These are phyloP conservation scores for Lipomyces yamadae DNA, from an alignment of 805 yeast genomes.

Conservation along the genomic window DNA sequence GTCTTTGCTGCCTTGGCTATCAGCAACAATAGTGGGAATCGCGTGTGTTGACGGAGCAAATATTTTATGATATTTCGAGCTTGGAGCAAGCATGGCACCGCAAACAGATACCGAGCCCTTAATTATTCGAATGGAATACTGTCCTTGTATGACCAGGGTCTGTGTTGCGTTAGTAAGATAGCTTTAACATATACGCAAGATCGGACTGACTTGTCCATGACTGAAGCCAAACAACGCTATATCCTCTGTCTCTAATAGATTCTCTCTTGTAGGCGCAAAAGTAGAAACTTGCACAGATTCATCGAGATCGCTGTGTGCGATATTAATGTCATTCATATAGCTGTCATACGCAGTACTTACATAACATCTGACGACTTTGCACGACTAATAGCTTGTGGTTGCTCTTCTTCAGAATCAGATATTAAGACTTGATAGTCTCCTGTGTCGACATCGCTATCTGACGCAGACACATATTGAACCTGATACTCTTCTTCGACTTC, in stretches of 20 bases:
- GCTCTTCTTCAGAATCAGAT: constrained; percentile 15
- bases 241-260: constrained; percentile 2
- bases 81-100: constrained; percentile 41
- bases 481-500: constrained; percentile 6
- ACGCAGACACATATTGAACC: constrained; percentile 12
- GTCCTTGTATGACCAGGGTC: constrained; percentile 42
- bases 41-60: constrained; percentile 37
- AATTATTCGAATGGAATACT: constrained; percentile 41
- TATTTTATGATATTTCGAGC: constrained; percentile 21
- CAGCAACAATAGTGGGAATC: constrained; percentile 28
- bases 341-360: background rate
- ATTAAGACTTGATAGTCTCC: constrained; percentile 10
- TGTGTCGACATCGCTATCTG: constrained; percentile 3
- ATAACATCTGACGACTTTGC: background rate
- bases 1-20: background rate
- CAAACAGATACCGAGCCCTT: constrained; percentile 43
- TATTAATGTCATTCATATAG: background rate
- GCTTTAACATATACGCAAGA: background rate
- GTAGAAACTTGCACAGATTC: constrained; percentile 18
- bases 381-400: background rate
- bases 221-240: constrained; percentile 10
- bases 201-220: background rate
- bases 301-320: constrained; percentile 15
- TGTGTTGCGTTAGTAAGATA: constrained; percentile 9
- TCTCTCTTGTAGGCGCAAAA: constrained; percentile 13